Percentiles rank a stretch among this genome's conserved stretches.
Evolutionary conservation across 176 grass and related monocot species (phyloP).

Genomic region (Typha latifolia): DNA sequence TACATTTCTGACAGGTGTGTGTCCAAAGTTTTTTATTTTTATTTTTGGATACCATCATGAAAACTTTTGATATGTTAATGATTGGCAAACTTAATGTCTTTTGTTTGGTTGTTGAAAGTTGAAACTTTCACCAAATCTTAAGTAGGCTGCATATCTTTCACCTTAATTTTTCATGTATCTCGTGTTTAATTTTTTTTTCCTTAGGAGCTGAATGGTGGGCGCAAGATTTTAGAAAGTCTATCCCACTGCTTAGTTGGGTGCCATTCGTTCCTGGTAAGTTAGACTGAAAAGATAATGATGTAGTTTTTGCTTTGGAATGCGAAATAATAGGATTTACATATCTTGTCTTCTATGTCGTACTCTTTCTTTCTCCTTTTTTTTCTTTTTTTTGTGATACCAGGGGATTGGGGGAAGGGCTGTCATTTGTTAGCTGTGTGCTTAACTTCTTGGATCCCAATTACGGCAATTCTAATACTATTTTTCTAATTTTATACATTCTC

Average conservation of each 20-base stretch:
- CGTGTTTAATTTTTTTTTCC: neutral
- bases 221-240: slow-evolving; percentile 87
- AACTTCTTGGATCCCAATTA: too few relatives aligned
- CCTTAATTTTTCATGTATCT: neutral
- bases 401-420: too few relatives aligned
- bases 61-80: neutral
- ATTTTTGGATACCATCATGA: neutral
- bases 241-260: slow-evolving; percentile 71
- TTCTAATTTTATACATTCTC: too few relatives aligned
- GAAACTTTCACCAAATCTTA: neutral
- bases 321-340: neutral
- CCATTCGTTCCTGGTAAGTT: slow-evolving; percentile 64
- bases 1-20: slow-evolving; percentile 56
- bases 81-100: neutral
- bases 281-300: neutral
- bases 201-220: slow-evolving; percentile 99
- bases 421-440: too few relatives aligned
- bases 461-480: too few relatives aligned
- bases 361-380: neutral
- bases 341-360: neutral
- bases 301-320: neutral
- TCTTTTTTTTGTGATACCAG: too few relatives aligned
- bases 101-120: neutral
- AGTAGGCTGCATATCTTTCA: neutral
- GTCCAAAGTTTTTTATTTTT: neutral